Base-by-base conservation (phyloP, 2,329 filamentous ascomycete species). In the Paradendryphiella salina region DNA sequence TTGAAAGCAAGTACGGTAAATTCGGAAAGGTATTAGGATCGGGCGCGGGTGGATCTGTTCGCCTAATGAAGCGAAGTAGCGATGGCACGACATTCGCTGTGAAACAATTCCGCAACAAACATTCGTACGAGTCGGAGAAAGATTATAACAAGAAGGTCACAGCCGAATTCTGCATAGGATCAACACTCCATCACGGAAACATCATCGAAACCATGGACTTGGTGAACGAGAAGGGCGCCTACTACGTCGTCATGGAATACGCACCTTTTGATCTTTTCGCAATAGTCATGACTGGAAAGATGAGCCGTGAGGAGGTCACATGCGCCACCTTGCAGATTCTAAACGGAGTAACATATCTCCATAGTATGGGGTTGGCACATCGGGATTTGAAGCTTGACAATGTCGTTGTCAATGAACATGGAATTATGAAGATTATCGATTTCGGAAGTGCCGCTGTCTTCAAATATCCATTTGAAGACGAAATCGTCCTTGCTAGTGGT, bases 181-280 rank as follows among this genome's bases (percentile, higher is more conserved):
- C 93, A 2, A 96, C 94, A 0, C 79, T 99, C 31, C 94, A 97
- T 66, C 94, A 99, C 66, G 93, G 94, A 64, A 99, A 99, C 71
- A 91, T 99, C 62, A 97, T 99, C 65, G 94, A 99, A 73, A 97
- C 94, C 1, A 82, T 99, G 60, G 94, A 99, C 73, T 96, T 99
- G 57, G 85, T 99, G 9, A 89, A 95, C 61, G 94, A 99, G 75
- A 94, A 93, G 73, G 85, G 85, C 42, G 91, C 88, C 59, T 99
- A 94, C 90, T 99, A 91, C 67, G 93, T 97, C 69, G 94, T 99
- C 34, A 99, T 99, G 94, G 94, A 99, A 70, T 99, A 96, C 68
- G 94, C 92, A 9, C 94, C 94, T 0, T 99, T 81, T 67, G 94
- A 99, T 72, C 81, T 99, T 23, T 99, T 99, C 71, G 94, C 94